Evolutionary conservation across 2,329 filamentous ascomycete species (phyloP), one percentile per base, ranked within the genome.

Genomic region (Xylariales sp.): DNA sequence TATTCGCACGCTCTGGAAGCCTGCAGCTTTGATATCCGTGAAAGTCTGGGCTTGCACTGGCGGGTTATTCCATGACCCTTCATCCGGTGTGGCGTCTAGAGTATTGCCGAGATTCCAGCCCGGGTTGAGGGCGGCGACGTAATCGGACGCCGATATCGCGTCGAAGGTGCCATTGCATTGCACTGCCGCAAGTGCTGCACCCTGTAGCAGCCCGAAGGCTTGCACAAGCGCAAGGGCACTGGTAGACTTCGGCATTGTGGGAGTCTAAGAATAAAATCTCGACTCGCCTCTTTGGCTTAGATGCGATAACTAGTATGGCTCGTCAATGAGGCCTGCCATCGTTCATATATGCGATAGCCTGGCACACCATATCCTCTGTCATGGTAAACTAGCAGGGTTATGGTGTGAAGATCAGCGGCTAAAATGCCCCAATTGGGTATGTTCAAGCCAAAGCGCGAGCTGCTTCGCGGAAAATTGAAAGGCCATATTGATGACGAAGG

Each of bases 51-150:
- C 78, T 5, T 82, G 78, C 0, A 88, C 85, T 0, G 84, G 81
- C 0, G 83, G 80, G 64, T 89, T 89, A 70, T 86, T 86, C 87
- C 87, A 90, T 2, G 83, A 85, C 5, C 85, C 86, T 74, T 90
- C 87, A 56, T 83, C 79, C 5, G 86, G 83, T 7, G 83, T 77
- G 1, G 86, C 85, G 73, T 89, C 88, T 36, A 89, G 81, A 0
- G 86, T 88, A 64, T 89, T 89, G 9, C 87, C 87, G 8, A 89
- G 71, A 69, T 89, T 89, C 87, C 87, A 89, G 7, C 87, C 87
- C 0, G 86, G 84, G 56, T 85, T 85, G 48, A 88, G 79, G 8
- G 79, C 81, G 5, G 80, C 79, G 55, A 88, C 70, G 52, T 75
- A 87, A 2, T 82, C 76, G 0, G 79, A 75, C 0, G 85, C 85